phyloP scores from a whole-genome alignment of 768 basidiomycete genomes.

The Sporobolomyces pararoseus region DNA sequence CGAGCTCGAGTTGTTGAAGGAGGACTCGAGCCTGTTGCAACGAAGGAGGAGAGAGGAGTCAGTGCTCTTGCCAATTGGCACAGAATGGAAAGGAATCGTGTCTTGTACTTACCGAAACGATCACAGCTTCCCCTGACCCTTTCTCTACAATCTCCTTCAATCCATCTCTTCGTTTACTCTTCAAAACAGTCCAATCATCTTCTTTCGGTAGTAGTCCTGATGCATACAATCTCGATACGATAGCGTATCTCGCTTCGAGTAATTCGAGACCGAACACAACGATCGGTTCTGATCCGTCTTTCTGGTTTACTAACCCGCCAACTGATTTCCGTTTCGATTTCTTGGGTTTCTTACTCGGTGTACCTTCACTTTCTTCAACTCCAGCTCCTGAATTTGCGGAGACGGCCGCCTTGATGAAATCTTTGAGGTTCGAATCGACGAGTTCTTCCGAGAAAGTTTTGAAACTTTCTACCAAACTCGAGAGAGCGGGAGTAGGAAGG shows the following conservation, averaged over 20 bases:
- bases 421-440: constrained; percentile 17
- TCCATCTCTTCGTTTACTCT: constrained; percentile 4
- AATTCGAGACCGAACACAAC: constrained; percentile 20
- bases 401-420: background rate
- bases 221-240: constrained; percentile 4
- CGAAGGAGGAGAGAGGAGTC: too few relatives aligned
- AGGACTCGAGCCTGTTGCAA: constrained; percentile 29
- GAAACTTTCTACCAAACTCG: constrained; percentile 7
- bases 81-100: too few relatives aligned
- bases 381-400: background rate
- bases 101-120: constrained; percentile 19
- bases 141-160: constrained; percentile 11
- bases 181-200: background rate
- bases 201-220: background rate
- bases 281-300: background rate
- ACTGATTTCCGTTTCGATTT: constrained; percentile 7
- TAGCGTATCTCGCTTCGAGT: constrained; percentile 19
- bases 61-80: too few relatives aligned
- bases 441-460: constrained; percentile 4
- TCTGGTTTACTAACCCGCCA: background rate
- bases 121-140: constrained; percentile 2
- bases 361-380: background rate
- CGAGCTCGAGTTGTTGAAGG: constrained; percentile 21
- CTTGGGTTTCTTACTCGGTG: constrained; percentile 12
- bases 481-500: background rate